Percentiles rank a stretch among this genome's conserved stretches.
Evolutionary conservation across 2,329 filamentous ascomycete genomes (phyloP).

Genomic region (Fusarium sp.): DNA sequence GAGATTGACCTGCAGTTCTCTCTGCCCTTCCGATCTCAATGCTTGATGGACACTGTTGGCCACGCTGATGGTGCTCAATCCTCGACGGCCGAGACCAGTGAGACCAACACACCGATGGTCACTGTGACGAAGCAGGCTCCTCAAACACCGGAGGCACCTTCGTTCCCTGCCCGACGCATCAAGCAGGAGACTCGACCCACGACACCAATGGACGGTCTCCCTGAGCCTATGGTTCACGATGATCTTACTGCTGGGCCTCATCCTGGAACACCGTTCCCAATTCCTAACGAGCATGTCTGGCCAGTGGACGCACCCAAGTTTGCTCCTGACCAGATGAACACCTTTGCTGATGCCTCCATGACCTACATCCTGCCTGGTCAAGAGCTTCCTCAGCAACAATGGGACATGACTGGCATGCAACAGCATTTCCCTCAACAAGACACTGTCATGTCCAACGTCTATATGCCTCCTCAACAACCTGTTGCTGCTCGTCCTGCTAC

Average conservation of each 20-base stretch:
- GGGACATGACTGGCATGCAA: slow-evolving; percentile 42
- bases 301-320: slow-evolving; percentile 54
- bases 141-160: slow-evolving; percentile 44
- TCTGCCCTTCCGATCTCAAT: slow-evolving; percentile 51
- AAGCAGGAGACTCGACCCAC: slow-evolving; percentile 51
- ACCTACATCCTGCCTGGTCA: slow-evolving; percentile 47
- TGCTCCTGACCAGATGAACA: slow-evolving; percentile 52
- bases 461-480: slow-evolving; percentile 39
- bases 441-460: slow-evolving; percentile 42
- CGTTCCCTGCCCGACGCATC: slow-evolving; percentile 48
- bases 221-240: slow-evolving; percentile 49
- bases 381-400: slow-evolving; percentile 43
- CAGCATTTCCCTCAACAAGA: slow-evolving; percentile 46
- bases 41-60: slow-evolving; percentile 49
- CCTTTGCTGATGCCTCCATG: slow-evolving; percentile 45
- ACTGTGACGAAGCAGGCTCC: slow-evolving; percentile 44
- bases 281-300: slow-evolving; percentile 53
- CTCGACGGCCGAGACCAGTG: slow-evolving; percentile 42
- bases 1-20: slow-evolving; percentile 54
- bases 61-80: slow-evolving; percentile 39
- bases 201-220: slow-evolving; percentile 47
- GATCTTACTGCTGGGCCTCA: slow-evolving; percentile 51
- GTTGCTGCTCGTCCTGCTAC: slow-evolving; percentile 50
- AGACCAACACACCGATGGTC: slow-evolving; percentile 43
- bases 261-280: slow-evolving; percentile 54